Base-by-base conservation (phyloP, 148 eudicot genomes). In the Arctostaphylos glauca region DNA sequence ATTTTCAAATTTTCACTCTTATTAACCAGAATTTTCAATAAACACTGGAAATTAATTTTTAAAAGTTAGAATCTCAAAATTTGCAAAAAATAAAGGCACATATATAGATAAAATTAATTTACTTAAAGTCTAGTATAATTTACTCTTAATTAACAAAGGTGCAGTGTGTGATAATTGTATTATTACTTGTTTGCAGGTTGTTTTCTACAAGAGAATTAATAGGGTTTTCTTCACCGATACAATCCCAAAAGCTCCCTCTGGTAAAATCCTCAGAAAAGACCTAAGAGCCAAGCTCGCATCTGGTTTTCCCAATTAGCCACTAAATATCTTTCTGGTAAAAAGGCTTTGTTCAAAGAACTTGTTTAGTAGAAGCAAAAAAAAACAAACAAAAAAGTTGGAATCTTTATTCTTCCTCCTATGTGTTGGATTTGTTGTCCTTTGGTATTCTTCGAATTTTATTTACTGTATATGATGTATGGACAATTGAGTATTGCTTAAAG, bases 191-290 rank as follows among this genome's bases (percentile, higher is more conserved):
- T 56, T 77, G 80, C 89, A 96, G 98, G 99, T 96, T 83, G 93
- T 94, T 8, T 96, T 94, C 55, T 94, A 96, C 87, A 96, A 96
- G 90, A 90, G 97, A 87, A 82, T 96, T 81, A 83, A 83, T 8
- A 81, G 84, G 0, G 96, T 93, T 6, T 93, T 94, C 86, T 94
- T 96, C 56, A 89, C 87, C 21, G 98, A 96, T 48, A 76, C 94
- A 0, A 91, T 96, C 12, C 99, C 99, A 6, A 96, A 94, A 84
- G 92, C 95, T 31, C 95, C 97, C 56, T 88, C 99, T 0, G 99
- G 99, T 5, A 96, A 96, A 83, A 96, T 96, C 68, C 85, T 94
- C 79, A 93, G 99, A 87, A 96, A 96, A 83, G 99, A 94, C 81
- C 89, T 94, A 72, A 89, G 98, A 91, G 94, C 97, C 54, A 90